These are phyloP conservation scores for Chrysoporthe cubensis DNA, from an alignment of 2,329 filamentous ascomycete species.

Conservation along the genomic window DNA sequence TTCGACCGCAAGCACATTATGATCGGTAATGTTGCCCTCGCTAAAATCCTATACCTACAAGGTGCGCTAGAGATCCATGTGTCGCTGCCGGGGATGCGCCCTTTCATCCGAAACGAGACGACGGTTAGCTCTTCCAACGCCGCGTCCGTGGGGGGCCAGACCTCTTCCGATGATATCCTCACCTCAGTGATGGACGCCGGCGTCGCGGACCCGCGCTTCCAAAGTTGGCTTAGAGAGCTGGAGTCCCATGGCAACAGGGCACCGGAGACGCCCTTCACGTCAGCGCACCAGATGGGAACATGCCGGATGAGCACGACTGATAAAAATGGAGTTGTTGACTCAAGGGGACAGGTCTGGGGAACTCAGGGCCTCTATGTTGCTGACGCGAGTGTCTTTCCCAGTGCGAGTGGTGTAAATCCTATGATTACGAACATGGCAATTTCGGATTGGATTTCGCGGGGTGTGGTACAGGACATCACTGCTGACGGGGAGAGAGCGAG, in stretches of 20 bases:
- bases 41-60: constrained; percentile 75
- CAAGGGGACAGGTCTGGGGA: constrained; percentile 63
- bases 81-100: constrained; percentile 59
- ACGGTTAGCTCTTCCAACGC: not conserved
- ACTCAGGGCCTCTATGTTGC: constrained; percentile 65
- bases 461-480: constrained; percentile 50
- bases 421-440: constrained; percentile 76
- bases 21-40: constrained; percentile 68
- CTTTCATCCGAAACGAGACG: constrained; percentile 53
- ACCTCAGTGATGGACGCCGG: constrained; percentile 40
- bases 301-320: constrained; percentile 65
- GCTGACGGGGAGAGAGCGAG: constrained; percentile 14
- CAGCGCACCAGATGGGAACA: constrained; percentile 76
- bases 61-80: constrained; percentile 77
- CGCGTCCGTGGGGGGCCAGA: not conserved
- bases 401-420: constrained; percentile 74
- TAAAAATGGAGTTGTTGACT: constrained; percentile 57
- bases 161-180: constrained; percentile 11
- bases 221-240: constrained; percentile 59
- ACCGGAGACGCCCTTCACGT: constrained; percentile 57
- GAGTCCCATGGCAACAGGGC: constrained; percentile 50
- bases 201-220: constrained; percentile 62
- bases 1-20: constrained; percentile 72
- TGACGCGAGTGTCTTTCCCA: constrained; percentile 73
- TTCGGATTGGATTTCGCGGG: constrained; percentile 62